A percentile compares a stretch with the other conserved stretches of the same genome.
These are phyloP conservation scores for Ampelomyces quisqualis DNA, from an alignment of 2,329 filamentous ascomycete species.

Conservation along the genomic window DNA sequence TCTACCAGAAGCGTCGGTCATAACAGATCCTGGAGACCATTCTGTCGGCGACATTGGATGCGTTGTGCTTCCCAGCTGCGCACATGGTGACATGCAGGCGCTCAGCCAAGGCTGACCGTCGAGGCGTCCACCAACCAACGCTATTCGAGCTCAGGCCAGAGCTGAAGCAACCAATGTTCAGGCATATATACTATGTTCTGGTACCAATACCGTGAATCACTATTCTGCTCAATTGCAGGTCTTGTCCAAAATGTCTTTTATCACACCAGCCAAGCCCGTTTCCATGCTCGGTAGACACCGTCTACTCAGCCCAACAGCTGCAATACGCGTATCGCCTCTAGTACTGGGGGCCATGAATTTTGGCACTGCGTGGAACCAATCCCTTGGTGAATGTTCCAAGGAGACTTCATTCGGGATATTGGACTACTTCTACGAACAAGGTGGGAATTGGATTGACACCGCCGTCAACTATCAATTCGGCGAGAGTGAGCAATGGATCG, in stretches of 20 bases:
- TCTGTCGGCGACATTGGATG: too few species aligned
- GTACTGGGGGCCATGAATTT: constrained; percentile 66
- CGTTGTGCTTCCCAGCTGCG: too few species aligned
- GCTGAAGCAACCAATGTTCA: background rate
- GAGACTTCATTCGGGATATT: constrained; percentile 64
- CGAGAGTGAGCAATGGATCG: constrained; percentile 47
- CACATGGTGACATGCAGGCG: constrained; percentile 1
- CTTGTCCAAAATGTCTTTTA: constrained; percentile 9
- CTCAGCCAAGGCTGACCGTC: background rate
- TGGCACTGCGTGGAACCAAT: constrained; percentile 58
- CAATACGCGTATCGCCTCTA: constrained; percentile 53
- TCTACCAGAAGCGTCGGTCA: too few species aligned
- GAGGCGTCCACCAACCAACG: background rate
- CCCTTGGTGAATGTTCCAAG: constrained; percentile 67
- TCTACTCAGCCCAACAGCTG: constrained; percentile 65
- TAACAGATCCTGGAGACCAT: too few species aligned
- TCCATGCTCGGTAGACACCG: constrained; percentile 66
- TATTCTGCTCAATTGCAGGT: background rate
- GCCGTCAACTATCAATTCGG: constrained; percentile 46
- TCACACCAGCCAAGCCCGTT: constrained; percentile 1
- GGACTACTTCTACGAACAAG: constrained; percentile 65
- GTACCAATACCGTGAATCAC: too few species aligned
- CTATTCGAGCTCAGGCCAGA: background rate
- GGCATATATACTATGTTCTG: background rate
- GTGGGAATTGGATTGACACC: constrained; percentile 75